Conservation (phyloP, 306 rosid species). For the Begonia loranthoides region DNA sequence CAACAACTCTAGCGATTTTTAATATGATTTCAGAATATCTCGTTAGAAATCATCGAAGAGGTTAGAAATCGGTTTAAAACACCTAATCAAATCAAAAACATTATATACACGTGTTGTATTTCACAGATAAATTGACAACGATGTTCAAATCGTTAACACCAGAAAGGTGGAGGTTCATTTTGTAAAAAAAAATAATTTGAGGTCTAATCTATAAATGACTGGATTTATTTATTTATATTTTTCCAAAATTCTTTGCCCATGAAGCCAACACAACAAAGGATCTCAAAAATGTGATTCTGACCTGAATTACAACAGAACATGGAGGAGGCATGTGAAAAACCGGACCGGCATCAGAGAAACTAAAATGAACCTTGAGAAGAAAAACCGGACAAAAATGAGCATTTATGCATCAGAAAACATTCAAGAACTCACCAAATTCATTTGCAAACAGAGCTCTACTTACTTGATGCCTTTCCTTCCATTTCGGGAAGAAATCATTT, state of each 20-base stretch:
- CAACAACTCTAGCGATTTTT: too few species aligned
- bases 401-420: neutral
- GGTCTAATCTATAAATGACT: too few species aligned
- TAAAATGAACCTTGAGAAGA: conserved; percentile 59
- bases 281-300: conserved; percentile 9
- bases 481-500: conserved; percentile 85
- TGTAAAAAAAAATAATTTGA: too few species aligned
- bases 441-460: conserved; percentile 13
- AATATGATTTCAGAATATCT: too few species aligned
- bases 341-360: conserved; percentile 65
- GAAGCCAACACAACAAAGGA: too few species aligned
- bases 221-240: too few species aligned
- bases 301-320: conserved; percentile 89
- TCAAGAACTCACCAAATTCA: too few species aligned
- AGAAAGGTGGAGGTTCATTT: too few species aligned
- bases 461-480: conserved; percentile 99
- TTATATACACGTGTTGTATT: neutral
- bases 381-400: conserved; percentile 4
- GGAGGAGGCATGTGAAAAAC: conserved; percentile 93
- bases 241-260: too few species aligned
- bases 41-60: neutral
- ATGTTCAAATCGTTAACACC: too few species aligned
- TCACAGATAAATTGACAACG: too few species aligned
- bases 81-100: too few species aligned
- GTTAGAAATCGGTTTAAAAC: neutral